phyloP scores from a whole-genome alignment of 2,329 filamentous ascomycete species.

The Fusarium sacchari region DNA sequence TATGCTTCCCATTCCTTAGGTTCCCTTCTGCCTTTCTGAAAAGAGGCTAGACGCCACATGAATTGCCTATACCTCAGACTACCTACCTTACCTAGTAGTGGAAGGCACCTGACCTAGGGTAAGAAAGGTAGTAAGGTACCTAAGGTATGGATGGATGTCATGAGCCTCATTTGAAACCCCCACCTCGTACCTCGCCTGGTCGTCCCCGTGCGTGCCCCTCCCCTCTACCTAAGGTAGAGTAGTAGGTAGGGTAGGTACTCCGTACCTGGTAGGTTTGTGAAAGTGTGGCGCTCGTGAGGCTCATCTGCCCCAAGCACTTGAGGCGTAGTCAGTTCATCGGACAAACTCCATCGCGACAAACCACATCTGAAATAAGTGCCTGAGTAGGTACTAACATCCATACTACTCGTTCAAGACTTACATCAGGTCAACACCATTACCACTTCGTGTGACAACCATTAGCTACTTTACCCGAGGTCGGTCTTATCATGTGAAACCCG shows the following conservation, averaged over 20 bases:
- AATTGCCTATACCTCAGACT: background rate
- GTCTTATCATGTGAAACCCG: slow-evolving; percentile 36
- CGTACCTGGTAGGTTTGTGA: background rate
- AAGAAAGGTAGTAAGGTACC: background rate
- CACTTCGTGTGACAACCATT: background rate
- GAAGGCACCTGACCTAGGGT: background rate
- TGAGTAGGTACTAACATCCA: too few species aligned
- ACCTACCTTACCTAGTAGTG: too few species aligned
- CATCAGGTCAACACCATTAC: slow-evolving; percentile 1
- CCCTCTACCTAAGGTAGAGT: background rate
- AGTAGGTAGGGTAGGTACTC: too few species aligned
- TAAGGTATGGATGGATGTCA: background rate
- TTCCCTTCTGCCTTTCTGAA: background rate
- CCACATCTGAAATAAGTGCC: slow-evolving; percentile 5
- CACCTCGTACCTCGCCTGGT: slow-evolving; percentile 4
- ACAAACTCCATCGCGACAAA: slow-evolving; percentile 10
- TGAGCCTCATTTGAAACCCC: slow-evolving; percentile 5
- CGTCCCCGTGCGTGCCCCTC: background rate
- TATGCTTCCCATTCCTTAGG: background rate
- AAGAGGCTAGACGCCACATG: background rate
- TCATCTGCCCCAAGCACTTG: slow-evolving; percentile 26
- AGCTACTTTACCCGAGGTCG: background rate
- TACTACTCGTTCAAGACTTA: background rate
- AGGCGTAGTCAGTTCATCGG: slow-evolving; percentile 18
- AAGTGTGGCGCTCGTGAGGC: slow-evolving; percentile 33